Percentiles rank a stretch among this genome's conserved stretches.
Conservation (phyloP, 1,284 basidiomycete genomes). For the Meira nashicola region DNA sequence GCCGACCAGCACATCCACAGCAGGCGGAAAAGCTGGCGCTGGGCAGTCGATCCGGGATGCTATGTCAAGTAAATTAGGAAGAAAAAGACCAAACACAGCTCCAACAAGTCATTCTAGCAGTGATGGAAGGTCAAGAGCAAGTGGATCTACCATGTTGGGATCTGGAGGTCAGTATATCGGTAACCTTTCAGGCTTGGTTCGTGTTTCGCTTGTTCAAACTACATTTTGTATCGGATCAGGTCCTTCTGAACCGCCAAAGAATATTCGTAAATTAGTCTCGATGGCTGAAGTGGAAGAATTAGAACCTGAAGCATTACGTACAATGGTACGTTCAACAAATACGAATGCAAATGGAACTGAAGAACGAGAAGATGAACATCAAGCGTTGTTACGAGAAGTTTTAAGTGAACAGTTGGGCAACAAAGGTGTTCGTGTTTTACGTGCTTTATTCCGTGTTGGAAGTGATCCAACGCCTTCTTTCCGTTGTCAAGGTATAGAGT, state of each 20-base stretch:
- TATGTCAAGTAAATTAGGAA: conserved; percentile 27
- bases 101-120: conserved; percentile 21
- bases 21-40: not conserved
- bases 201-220: conserved; percentile 40
- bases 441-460: conserved; percentile 32
- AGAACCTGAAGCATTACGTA: conserved; percentile 20
- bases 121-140: conserved; percentile 3
- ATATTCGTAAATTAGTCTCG: conserved; percentile 32
- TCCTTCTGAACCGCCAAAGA: conserved; percentile 38
- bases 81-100: conserved; percentile 33
- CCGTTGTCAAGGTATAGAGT: conserved; percentile 42
- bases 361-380: conserved; percentile 22
- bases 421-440: conserved; percentile 33
- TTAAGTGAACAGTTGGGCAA: conserved; percentile 19
- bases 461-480: conserved; percentile 35
- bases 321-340: conserved; percentile 6
- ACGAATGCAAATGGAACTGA: not conserved
- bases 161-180: conserved; percentile 7
- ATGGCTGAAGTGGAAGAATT: conserved; percentile 45
- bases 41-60: conserved; percentile 14
- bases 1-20: not conserved
- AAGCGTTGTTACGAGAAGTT: conserved; percentile 18
- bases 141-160: not conserved
- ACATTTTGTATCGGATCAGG: conserved; percentile 36
- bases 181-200: conserved; percentile 35